phyloP scores from a whole-genome alignment of 495 filamentous ascomycete genomes.

The Xylaria curta region DNA sequence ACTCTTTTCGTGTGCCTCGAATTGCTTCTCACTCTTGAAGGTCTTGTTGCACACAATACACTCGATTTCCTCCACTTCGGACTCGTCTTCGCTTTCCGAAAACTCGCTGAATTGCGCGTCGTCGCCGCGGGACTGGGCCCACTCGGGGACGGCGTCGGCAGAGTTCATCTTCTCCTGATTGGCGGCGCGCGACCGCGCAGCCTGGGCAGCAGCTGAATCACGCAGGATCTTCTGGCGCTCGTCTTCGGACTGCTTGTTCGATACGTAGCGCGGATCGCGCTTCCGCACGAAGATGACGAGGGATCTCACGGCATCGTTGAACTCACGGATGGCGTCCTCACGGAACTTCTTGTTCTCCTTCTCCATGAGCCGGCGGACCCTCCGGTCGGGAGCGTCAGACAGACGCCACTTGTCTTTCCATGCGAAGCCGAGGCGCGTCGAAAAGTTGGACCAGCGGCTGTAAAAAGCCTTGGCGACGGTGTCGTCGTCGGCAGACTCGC shows the following conservation, averaged over 20 bases:
- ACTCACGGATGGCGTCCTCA: constrained; percentile 82
- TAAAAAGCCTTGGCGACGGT: constrained; percentile 82
- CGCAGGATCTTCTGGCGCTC: constrained; percentile 81
- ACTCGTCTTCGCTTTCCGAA: constrained; percentile 60
- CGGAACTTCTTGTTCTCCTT: constrained; percentile 91
- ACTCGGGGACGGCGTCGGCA: constrained; percentile 72
- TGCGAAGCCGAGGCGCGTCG: constrained; percentile 82
- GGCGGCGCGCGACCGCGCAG: constrained; percentile 80
- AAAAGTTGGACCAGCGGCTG: constrained; percentile 77
- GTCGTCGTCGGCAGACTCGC: constrained; percentile 68
- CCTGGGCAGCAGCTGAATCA: constrained; percentile 81
- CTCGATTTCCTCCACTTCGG: constrained; percentile 71
- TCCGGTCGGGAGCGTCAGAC: constrained; percentile 86
- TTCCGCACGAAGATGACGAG: constrained; percentile 92
- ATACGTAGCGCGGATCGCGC: constrained; percentile 83
- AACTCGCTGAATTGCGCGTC: constrained; percentile 51
- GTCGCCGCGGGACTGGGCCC: constrained; percentile 67
- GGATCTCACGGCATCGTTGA: constrained; percentile 88
- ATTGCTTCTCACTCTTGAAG: constrained; percentile 94
- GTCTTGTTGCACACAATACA: constrained; percentile 91
- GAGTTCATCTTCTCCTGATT: constrained; percentile 73
- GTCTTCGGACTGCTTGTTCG: constrained; percentile 69
- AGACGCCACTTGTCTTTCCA: constrained; percentile 87
- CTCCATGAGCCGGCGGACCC: constrained; percentile 84
- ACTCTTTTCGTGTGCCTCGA: constrained; percentile 91